Percentiles rank a stretch among this genome's conserved stretches.
These are phyloP conservation scores for Phytophthora pinifolia DNA, from an alignment of 352 stramenopile genomes.

Conservation along the genomic window DNA sequence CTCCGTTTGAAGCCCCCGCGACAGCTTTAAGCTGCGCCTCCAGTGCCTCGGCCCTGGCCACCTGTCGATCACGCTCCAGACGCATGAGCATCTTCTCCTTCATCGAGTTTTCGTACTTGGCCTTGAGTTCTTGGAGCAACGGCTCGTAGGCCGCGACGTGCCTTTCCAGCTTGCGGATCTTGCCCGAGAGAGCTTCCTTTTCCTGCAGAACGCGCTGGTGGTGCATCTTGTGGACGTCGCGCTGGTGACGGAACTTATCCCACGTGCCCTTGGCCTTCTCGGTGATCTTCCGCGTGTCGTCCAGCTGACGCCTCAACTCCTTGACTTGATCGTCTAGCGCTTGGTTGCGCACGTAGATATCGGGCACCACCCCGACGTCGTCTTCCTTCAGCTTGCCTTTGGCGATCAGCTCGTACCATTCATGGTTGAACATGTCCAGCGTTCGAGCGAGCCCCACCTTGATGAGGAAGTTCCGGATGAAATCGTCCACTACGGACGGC, in stretches of 20 bases:
- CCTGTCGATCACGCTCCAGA: constrained; percentile 92
- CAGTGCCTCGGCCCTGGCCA: constrained; percentile 87
- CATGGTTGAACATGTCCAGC: constrained; percentile 94
- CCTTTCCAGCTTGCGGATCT: constrained; percentile 92
- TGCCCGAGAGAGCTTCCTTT: constrained; percentile 90
- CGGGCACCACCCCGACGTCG: constrained; percentile 89
- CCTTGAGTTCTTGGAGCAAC: constrained; percentile 90
- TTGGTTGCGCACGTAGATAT: constrained; percentile 95
- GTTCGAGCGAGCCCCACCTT: constrained; percentile 90
- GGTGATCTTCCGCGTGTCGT: constrained; percentile 89
- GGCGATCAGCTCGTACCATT: constrained; percentile 94
- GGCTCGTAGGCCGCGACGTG: constrained; percentile 93
- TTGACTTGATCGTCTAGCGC: constrained; percentile 91
- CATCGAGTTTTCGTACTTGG: constrained; percentile 94
- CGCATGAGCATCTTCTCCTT: constrained; percentile 98
- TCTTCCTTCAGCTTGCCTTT: constrained; percentile 92
- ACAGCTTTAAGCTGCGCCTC: constrained; percentile 81
- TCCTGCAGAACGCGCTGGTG: constrained; percentile 95
- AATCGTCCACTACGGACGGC: constrained; percentile 92
- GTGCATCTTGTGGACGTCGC: constrained; percentile 96
- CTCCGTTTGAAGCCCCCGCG: constrained; percentile 8
- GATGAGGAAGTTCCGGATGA: constrained; percentile 96
- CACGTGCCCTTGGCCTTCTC: constrained; percentile 91
- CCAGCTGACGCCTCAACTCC: constrained; percentile 78
- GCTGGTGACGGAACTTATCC: constrained; percentile 95